Conservation (phyloP, 805 yeast species). For the Hanseniaspora jakobsenii region DNA sequence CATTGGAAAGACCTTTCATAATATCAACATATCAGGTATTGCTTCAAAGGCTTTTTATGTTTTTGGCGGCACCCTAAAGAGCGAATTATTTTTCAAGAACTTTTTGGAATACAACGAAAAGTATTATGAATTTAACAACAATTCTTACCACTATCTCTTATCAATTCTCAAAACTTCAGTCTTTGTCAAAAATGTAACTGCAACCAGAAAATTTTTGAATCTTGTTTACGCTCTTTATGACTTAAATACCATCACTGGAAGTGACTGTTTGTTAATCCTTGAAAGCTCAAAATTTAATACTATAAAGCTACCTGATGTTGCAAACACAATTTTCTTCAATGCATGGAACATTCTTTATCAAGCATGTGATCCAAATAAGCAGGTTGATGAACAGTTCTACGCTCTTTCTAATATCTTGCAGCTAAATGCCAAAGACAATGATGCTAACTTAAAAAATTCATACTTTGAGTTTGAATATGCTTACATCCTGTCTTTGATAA, state of each 20-base stretch:
- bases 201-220: neutral
- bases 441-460: too few relatives aligned
- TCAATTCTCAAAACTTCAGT: slow-evolving; percentile 25
- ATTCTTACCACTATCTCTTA: slow-evolving; percentile 30
- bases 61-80: slow-evolving; percentile 19
- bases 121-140: slow-evolving; percentile 28
- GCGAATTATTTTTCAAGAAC: slow-evolving; percentile 30
- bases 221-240: neutral
- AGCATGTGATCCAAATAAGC: neutral
- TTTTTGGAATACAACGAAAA: slow-evolving; percentile 33
- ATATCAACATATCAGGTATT: slow-evolving; percentile 27
- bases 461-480: slow-evolving; percentile 36
- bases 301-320: neutral
- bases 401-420: slow-evolving; percentile 24
- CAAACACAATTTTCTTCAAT: neutral
- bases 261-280: neutral
- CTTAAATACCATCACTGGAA: neutral
- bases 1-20: slow-evolving; percentile 38
- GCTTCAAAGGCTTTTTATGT: slow-evolving; percentile 29
- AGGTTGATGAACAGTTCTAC: slow-evolving; percentile 11
- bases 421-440: neutral
- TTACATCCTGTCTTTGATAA: slow-evolving; percentile 34
- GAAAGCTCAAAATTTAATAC: slow-evolving; percentile 8
- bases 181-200: slow-evolving; percentile 18
- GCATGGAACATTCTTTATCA: neutral